Conservation (phyloP, 2,329 filamentous ascomycete genomes). For the Amauroascus niger region DNA sequence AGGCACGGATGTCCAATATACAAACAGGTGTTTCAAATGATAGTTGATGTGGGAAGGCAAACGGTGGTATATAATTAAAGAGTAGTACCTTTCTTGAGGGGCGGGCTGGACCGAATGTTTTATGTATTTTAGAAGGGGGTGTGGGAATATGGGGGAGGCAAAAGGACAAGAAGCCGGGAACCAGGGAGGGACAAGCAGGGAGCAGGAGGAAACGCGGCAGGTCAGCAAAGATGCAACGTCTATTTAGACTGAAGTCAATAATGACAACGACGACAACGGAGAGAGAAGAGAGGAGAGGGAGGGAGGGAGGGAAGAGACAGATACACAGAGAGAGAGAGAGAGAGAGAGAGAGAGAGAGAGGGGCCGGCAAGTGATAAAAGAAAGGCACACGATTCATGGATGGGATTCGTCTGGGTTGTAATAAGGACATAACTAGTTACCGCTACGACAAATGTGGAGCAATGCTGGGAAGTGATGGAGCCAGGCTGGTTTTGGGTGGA, state of each 20-base stretch:
- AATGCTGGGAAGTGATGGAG: conserved; percentile 2
- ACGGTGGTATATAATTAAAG: conserved; percentile 9
- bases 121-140: conserved; percentile 4
- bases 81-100: neutral
- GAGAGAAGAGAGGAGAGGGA: neutral
- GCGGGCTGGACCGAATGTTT: conserved; percentile 8
- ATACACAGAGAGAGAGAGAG: neutral
- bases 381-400: conserved; percentile 8
- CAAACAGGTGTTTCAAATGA: conserved; percentile 11
- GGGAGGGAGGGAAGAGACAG: no score
- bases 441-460: conserved; percentile 3
- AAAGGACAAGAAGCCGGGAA: conserved; percentile 10
- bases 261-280: neutral
- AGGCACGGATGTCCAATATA: conserved; percentile 9
- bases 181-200: conserved; percentile 4
- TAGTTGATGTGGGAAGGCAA: conserved; percentile 1
- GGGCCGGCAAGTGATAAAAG: neutral
- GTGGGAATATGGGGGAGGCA: neutral
- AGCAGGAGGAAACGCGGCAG: neutral
- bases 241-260: conserved; percentile 13
- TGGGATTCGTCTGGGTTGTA: conserved; percentile 5
- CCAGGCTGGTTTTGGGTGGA: neutral
- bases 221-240: conserved; percentile 11
- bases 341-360: neutral
- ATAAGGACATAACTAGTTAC: neutral